phyloP scores from a whole-genome alignment of 345 rosid genomes.

The Salix brachista region DNA sequence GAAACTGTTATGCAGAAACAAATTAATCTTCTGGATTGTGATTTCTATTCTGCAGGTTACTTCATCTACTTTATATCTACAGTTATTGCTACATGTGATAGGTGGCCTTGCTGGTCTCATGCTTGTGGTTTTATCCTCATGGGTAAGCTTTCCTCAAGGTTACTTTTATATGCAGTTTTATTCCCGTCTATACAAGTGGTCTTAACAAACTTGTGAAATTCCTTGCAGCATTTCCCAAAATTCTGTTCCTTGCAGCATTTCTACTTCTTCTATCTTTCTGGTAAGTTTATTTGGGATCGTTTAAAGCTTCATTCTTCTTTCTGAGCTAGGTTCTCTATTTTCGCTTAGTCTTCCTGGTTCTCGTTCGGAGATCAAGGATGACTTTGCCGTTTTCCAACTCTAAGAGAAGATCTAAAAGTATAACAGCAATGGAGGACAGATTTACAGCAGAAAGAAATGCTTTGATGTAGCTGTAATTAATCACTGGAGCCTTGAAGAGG shows the following conservation, averaged over 20 bases:
- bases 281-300: constrained; percentile 29
- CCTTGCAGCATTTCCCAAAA: constrained; percentile 55
- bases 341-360: neutral
- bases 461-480: neutral
- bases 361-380: neutral
- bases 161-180: neutral
- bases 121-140: constrained; percentile 59
- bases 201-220: constrained; percentile 1
- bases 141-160: constrained; percentile 37
- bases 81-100: constrained; percentile 43
- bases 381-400: neutral
- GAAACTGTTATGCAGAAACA: neutral
- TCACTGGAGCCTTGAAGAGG: neutral
- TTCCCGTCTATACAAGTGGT: constrained; percentile 12
- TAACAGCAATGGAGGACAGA: neutral
- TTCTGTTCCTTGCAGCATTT: constrained; percentile 51
- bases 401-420: neutral
- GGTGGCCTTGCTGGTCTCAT: constrained; percentile 57
- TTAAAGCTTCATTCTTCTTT: neutral
- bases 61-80: constrained; percentile 43
- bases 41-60: constrained; percentile 41
- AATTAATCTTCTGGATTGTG: neutral
- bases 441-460: neutral
- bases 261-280: constrained; percentile 70
- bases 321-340: neutral